Percentiles rank a stretch among this genome's conserved stretches.
phyloP scores from a whole-genome alignment of 2,329 filamentous ascomycete species.

The Clarireedia hainanense region DNA sequence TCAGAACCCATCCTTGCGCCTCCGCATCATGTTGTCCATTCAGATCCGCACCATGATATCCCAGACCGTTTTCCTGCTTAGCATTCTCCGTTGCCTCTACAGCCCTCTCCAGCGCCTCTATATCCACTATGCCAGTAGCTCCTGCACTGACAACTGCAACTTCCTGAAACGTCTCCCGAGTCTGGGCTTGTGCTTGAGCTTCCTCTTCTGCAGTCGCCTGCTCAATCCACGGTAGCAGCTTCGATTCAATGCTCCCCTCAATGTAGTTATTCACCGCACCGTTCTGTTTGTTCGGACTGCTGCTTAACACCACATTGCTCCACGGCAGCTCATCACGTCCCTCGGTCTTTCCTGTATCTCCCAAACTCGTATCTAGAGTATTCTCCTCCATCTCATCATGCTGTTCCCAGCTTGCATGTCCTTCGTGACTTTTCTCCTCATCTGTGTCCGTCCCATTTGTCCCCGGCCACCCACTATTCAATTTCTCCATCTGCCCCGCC shows the following conservation, averaged over 20 bases:
- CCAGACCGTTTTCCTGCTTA: neutral
- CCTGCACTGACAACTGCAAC: neutral
- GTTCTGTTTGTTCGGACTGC: slow-evolving; percentile 1
- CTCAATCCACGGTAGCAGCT: slow-evolving; percentile 7
- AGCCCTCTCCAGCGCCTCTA: neutral
- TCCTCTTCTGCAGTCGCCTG: slow-evolving; percentile 7
- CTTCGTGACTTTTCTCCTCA: neutral
- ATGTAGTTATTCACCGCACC: neutral
- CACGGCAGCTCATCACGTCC: neutral
- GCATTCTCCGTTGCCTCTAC: neutral
- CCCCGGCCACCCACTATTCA: neutral
- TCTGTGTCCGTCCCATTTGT: neutral
- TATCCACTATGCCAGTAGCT: neutral
- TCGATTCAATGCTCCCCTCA: slow-evolving; percentile 6
- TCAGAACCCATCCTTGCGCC: neutral
- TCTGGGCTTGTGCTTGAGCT: slow-evolving; percentile 2
- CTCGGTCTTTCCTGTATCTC: neutral
- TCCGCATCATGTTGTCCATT: neutral
- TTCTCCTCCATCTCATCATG: neutral
- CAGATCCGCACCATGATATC: neutral
- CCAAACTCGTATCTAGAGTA: neutral
- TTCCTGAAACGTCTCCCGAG: neutral
- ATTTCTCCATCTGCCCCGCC: neutral
- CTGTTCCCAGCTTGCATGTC: neutral
- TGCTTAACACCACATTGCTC: slow-evolving; percentile 2